Evolutionary conservation across 371 early-diverging fungal species (phyloP).

Genomic region (Synchytrium microbalum): DNA sequence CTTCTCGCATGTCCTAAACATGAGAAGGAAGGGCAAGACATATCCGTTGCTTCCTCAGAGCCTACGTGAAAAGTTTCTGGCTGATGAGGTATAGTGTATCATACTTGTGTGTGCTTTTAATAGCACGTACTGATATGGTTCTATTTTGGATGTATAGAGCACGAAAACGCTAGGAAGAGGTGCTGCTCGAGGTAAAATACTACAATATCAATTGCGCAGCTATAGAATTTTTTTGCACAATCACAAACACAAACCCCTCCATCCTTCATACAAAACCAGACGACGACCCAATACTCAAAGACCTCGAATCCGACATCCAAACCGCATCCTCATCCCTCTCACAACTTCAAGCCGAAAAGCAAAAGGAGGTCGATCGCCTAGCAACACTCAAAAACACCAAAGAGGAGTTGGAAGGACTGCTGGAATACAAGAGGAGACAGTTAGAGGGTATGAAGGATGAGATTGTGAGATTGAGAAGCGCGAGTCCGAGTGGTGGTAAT

Average conservation of each 20-base stretch:
- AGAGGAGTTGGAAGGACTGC: neutral
- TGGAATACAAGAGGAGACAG: neutral
- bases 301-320: neutral
- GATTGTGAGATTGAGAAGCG: neutral
- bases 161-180: neutral
- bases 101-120: neutral
- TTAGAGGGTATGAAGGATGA: neutral
- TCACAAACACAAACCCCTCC: no score
- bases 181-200: neutral
- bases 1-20: conserved; percentile 35
- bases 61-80: conserved; percentile 33
- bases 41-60: conserved; percentile 31
- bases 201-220: no score
- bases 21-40: conserved; percentile 28
- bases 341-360: neutral
- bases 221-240: no score
- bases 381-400: neutral
- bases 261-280: no score
- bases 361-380: neutral
- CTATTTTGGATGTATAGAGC: neutral
- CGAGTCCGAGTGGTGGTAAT: neutral
- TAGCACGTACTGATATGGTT: neutral
- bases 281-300: neutral
- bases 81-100: neutral
- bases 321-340: neutral